Evolutionary conservation across 2,329 filamentous ascomycete genomes (phyloP), one percentile per base, ranked within the genome.

Genomic region (Trichothecium sympodiale): DNA sequence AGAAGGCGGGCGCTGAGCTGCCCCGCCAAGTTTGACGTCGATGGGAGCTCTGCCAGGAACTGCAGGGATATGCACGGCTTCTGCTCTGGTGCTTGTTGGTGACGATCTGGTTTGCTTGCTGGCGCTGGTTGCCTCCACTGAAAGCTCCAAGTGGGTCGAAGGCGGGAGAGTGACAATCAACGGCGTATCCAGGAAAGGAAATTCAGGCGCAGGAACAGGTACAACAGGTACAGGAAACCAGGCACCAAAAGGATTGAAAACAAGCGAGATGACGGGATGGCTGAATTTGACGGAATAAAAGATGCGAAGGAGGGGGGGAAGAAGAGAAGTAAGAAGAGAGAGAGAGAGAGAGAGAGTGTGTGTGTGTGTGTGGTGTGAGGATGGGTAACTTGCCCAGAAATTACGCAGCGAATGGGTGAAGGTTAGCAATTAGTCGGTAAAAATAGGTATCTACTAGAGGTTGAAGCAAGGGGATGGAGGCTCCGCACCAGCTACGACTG

Each of bases 1-100:
- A 48, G 46, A 41, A 45, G 36, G 42, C 41, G 34, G 37, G 34
- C 26, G 29, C 20, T 30, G 32, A 36, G 34, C 30, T 36, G 38
- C 38, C 38, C 38, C 38, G 38, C 38, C 20, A 25, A 25, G 20
- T 25, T 25, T 25, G 20, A 25, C 20, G 20, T 25, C 20, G 20
- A 25, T 25, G 20, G 20, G 20, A 25, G 20, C 20, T 25, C 20
- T 6, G 20, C 20, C 20, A 25, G 20, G 20, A 6, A 25, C 20
- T 6, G 20, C 20, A 25, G 20, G 20, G 20, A 25, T n/a, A n/a
- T 25, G 20, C 6, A 25, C 20, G 6, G 20, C 20, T 25, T 25
- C 20, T 25, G 20, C 20, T 25, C 34, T 17, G 33, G n/a, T 15
- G 17, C 13, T 32, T 4, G 7, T 17, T 33, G 17, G 16, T 33